Evolutionary conservation across 2,329 filamentous ascomycete species (phyloP).

Genomic region (Coleophoma cylindrospora): DNA sequence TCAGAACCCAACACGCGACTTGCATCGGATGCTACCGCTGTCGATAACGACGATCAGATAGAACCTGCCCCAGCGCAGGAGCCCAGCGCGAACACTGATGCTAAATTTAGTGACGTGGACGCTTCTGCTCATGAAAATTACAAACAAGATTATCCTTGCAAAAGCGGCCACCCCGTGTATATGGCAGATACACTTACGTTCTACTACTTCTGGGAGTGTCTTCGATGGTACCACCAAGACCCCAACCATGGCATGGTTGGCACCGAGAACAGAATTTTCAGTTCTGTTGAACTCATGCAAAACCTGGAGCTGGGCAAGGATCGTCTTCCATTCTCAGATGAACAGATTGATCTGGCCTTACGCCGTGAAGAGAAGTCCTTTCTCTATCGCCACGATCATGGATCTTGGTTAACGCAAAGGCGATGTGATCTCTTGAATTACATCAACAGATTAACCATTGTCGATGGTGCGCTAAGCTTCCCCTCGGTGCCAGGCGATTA

Average conservation of each 20-base stretch:
- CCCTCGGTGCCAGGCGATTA: too few relatives aligned
- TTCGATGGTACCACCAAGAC: background rate
- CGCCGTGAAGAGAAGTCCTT: background rate
- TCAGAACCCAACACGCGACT: background rate
- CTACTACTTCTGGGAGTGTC: background rate
- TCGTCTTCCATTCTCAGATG: background rate
- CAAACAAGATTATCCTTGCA: background rate
- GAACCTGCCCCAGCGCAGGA: background rate
- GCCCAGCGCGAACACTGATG: background rate
- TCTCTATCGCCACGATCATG: background rate
- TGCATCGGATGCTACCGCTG: background rate
- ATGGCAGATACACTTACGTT: background rate
- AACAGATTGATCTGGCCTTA: background rate
- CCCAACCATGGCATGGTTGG: too few relatives aligned
- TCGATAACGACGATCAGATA: background rate
- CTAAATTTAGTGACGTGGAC: background rate
- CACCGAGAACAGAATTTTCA: too few relatives aligned
- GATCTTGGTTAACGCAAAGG: background rate
- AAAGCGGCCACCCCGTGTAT: background rate
- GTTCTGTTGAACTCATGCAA: too few relatives aligned
- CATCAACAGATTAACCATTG: background rate
- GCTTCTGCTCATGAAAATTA: background rate
- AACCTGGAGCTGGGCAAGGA: background rate
- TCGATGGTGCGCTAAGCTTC: background rate
- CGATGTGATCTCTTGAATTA: background rate